Evolutionary conservation across 345 rosid genomes (phyloP).

Genomic region (Cardamine occulta): DNA sequence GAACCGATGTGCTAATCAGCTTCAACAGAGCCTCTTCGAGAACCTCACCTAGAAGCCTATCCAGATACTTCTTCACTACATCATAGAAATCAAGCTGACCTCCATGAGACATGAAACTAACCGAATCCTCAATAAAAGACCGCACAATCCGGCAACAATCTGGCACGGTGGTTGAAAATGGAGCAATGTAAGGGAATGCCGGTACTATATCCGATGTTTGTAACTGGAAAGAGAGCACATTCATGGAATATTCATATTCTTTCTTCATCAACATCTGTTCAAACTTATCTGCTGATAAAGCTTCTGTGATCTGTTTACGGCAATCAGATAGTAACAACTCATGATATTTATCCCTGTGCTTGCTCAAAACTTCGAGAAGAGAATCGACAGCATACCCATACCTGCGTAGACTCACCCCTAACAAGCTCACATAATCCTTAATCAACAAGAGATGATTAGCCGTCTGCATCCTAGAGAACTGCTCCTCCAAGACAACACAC

Average conservation of each 20-base stretch:
- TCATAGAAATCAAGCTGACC: conserved; percentile 96
- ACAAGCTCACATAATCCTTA: conserved; percentile 95
- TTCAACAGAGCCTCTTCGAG: conserved; percentile 84
- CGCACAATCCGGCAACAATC: conserved; percentile 96
- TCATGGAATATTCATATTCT: conserved; percentile 96
- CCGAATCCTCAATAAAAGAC: conserved; percentile 93
- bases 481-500: conserved; percentile 97
- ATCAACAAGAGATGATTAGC: conserved; percentile 93
- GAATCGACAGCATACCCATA: conserved; percentile 89
- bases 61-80: conserved; percentile 89
- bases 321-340: conserved; percentile 94
- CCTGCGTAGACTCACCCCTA: conserved; percentile 86
- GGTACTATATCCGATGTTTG: conserved; percentile 90
- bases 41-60: conserved; percentile 83
- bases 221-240: conserved; percentile 93
- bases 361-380: conserved; percentile 87
- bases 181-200: conserved; percentile 90
- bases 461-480: conserved; percentile 98
- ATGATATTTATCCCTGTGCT: conserved; percentile 94
- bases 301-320: conserved; percentile 87
- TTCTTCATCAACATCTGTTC: conserved; percentile 99
- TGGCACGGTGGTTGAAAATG: conserved; percentile 91
- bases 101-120: conserved; percentile 93
- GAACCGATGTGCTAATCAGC: conserved; percentile 73
- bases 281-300: conserved; percentile 89